Evolutionary conservation across 1,139 yeast genomes (phyloP), one percentile per base, ranked within the genome.

Genomic region (Sugiyamaella xylanicola): DNA sequence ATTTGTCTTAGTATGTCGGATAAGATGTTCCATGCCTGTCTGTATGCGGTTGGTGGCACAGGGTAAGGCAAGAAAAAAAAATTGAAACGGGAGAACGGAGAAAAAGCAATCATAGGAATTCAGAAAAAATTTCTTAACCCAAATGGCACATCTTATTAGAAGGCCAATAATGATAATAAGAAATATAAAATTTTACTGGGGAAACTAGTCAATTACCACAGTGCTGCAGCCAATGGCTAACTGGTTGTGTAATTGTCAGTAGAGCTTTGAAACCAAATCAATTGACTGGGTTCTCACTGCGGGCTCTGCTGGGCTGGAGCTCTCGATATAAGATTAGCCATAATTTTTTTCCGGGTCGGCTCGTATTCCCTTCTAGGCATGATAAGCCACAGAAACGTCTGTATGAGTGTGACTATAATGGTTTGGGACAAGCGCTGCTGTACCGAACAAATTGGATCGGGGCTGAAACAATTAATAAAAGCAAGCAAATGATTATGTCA

Each of bases 291-390:
- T n/a, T n/a, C n/a, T n/a, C n/a, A n/a, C n/a, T n/a, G n/a, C n/a
- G n/a, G n/a, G n/a, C n/a, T n/a, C n/a, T 11, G 32, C 32, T 25
- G 32, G 32, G 37, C 15, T 32, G 15, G 15, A n/a, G 15, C 4
- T n/a, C 37, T 32, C 37, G 37, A 32, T 32, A 32, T 11, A 32
- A 15, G 15, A 32, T 4, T 32, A 32, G 15, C 37, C 8, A 15
- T 4, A 8, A 32, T 8, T n/a, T n/a, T 32, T 8, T 32, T 13
- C 15, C 15, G 15, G 37, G 15, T 25, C 37, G 13, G 15, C 44
- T 41, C 47, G 47, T 43, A 43, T 43, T 43, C 47, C 47, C 9
- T 22, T 22, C 11, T 29, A 43, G 47, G 47, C 37, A 43, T 43
- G 47, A 43, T 43, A 27, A 25, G 47, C 47, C 27, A 4, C 15